Percentiles rank a stretch among this genome's conserved stretches.
Evolutionary conservation across 2,329 filamentous ascomycete genomes (phyloP).

Genomic region (Stagonosporopsis vannaccii): DNA sequence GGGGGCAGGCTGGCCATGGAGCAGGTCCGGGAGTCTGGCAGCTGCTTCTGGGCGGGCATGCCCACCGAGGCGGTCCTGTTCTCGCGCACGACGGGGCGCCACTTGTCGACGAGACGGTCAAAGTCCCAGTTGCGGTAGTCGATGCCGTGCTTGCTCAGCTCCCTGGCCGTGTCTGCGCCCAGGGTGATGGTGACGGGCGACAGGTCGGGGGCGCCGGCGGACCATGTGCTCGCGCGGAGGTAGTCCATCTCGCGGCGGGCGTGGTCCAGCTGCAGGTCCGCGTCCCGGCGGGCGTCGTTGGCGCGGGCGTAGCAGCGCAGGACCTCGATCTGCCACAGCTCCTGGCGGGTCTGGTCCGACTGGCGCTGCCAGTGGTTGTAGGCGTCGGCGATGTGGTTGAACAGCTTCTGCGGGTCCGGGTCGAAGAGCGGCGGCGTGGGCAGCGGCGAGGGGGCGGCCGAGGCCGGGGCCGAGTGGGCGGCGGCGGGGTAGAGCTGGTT

Average conservation of each 20-base stretch:
- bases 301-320: conserved; percentile 54
- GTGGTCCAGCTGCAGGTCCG: conserved; percentile 49
- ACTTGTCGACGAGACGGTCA: conserved; percentile 51
- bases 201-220: conserved; percentile 35
- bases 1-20: conserved; percentile 43
- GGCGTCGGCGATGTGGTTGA: conserved; percentile 77
- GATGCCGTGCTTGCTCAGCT: conserved; percentile 48
- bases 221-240: conserved; percentile 45
- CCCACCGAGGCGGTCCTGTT: conserved; percentile 35
- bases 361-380: conserved; percentile 79
- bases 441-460: conserved; percentile 43
- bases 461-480: conserved; percentile 35
- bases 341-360: conserved; percentile 55
- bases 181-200: conserved; percentile 49
- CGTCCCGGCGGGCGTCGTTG: conserved; percentile 48
- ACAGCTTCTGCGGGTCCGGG: conserved; percentile 72
- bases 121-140: conserved; percentile 52
- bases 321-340: conserved; percentile 57
- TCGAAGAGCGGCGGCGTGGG: conserved; percentile 54
- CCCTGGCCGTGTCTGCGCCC: conserved; percentile 47
- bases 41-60: conserved; percentile 46
- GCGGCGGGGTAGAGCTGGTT: conserved; percentile 43
- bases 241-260: conserved; percentile 53
- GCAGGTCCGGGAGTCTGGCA: conserved; percentile 39
- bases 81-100: conserved; percentile 47